These are phyloP conservation scores for Rosa rugosa DNA, from an alignment of 306 rosid genomes.

Conservation along the genomic window DNA sequence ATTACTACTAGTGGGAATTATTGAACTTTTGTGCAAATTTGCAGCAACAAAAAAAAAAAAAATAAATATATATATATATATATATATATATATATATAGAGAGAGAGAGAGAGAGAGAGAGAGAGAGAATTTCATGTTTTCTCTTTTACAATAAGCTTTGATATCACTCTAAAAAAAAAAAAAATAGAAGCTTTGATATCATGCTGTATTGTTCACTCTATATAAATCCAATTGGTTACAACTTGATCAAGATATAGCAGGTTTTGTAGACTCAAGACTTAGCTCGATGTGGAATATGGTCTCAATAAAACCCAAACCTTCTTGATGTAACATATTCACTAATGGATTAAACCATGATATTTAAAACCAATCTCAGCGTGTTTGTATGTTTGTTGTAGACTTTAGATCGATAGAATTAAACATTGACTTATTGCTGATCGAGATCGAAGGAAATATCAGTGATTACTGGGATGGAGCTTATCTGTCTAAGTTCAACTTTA, in stretches of 20 bases:
- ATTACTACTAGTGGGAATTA: too few relatives aligned
- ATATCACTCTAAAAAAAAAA: too few relatives aligned
- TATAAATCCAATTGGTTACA: background rate
- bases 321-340: background rate
- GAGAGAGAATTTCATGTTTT: too few relatives aligned
- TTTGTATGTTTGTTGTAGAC: background rate
- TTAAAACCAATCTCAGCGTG: background rate
- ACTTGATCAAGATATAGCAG: background rate
- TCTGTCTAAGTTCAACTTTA: background rate
- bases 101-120: too few relatives aligned
- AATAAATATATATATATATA: too few relatives aligned
- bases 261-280: background rate
- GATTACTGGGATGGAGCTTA: background rate
- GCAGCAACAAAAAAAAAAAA: too few relatives aligned
- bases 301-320: background rate
- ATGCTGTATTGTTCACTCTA: background rate
- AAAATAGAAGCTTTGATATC: too few relatives aligned
- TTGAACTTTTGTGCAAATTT: too few relatives aligned
- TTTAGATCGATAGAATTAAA: background rate
- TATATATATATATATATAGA: too few relatives aligned
- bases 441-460: constrained; percentile 7
- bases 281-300: background rate
- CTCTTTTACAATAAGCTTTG: too few relatives aligned
- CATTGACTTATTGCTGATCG: background rate
- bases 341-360: background rate